A percentile compares a stretch with the other conserved stretches of the same genome.
These are phyloP conservation scores for Pythium biforme DNA, from an alignment of 352 stramenopile species.

Conservation along the genomic window DNA sequence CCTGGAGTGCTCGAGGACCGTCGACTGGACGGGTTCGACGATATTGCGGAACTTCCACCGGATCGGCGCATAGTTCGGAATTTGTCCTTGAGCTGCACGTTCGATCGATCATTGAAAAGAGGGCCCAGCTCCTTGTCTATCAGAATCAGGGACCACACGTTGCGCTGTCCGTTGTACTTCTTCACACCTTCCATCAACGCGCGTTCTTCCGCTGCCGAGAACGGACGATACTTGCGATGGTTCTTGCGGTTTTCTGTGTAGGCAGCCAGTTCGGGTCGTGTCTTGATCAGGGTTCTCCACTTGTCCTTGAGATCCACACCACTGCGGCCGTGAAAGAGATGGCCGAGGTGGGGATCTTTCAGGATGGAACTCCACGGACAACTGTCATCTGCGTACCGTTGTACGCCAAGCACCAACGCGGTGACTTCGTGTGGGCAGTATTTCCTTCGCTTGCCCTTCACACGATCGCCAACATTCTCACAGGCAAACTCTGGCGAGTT, in stretches of 20 bases:
- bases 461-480: conserved; percentile 79
- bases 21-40: conserved; percentile 46
- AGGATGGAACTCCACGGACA: conserved; percentile 84
- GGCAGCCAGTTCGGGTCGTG: conserved; percentile 58
- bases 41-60: conserved; percentile 40
- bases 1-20: conserved; percentile 34
- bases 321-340: conserved; percentile 75
- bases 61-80: conserved; percentile 78
- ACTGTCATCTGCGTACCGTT: conserved; percentile 82
- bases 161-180: conserved; percentile 82
- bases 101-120: conserved; percentile 80
- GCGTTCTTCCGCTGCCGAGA: conserved; percentile 69
- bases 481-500: conserved; percentile 79
- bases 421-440: conserved; percentile 86
- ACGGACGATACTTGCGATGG: conserved; percentile 81
- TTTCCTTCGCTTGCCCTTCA: conserved; percentile 81
- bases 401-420: conserved; percentile 74
- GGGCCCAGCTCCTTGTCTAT: conserved; percentile 76
- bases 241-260: conserved; percentile 89
- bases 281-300: conserved; percentile 83
- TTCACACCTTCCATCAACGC: conserved; percentile 87
- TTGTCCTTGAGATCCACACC: conserved; percentile 85
- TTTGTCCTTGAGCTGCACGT: conserved; percentile 86
- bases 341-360: conserved; percentile 63
- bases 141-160: conserved; percentile 83